Evolutionary conservation across 2,329 filamentous ascomycete species (phyloP).

Genomic region (Neofusicoccum cordaticola): DNA sequence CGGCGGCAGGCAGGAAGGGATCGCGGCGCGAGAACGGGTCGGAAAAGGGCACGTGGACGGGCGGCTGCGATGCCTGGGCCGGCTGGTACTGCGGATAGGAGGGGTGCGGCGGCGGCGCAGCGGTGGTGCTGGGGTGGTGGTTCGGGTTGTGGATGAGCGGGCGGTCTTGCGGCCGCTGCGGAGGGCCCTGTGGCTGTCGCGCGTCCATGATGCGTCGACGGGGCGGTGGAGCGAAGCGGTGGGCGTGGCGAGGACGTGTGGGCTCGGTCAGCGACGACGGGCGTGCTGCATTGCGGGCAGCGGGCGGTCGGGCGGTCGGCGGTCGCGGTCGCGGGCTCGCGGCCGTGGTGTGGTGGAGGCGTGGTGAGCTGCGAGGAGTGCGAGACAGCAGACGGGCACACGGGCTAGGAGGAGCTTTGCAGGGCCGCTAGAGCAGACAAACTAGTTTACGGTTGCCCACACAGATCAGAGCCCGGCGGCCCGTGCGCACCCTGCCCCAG

Average conservation of each 20-base stretch:
- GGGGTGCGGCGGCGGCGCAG: constrained; percentile 20
- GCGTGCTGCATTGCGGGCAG: constrained; percentile 10
- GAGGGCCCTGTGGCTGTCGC: constrained; percentile 38
- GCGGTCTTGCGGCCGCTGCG: constrained; percentile 38
- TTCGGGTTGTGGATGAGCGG: constrained; percentile 55
- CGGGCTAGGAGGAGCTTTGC: constrained; percentile 2
- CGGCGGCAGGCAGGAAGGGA: constrained; percentile 43
- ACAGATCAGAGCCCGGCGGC: not conserved
- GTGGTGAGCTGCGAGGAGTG: not conserved
- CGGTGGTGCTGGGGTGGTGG: constrained; percentile 49
- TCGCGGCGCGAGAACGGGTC: constrained; percentile 49
- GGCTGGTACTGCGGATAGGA: constrained; percentile 34
- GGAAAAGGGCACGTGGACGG: constrained; percentile 45
- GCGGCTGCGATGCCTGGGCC: constrained; percentile 37
- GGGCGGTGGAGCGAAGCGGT: constrained; percentile 10
- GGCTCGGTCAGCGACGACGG: not conserved
- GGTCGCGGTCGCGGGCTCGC: constrained; percentile 7
- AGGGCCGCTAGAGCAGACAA: constrained; percentile 7
- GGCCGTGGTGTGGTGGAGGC: not conserved
- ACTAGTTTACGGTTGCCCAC: not conserved
- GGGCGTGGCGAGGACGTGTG: not conserved
- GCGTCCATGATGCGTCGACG: constrained; percentile 30
- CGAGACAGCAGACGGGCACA: not conserved
- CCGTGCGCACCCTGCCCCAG: not conserved
- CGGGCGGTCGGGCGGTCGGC: not conserved